Evolutionary conservation across 2,329 filamentous ascomycete species (phyloP).

Genomic region (Penicillium sp.): DNA sequence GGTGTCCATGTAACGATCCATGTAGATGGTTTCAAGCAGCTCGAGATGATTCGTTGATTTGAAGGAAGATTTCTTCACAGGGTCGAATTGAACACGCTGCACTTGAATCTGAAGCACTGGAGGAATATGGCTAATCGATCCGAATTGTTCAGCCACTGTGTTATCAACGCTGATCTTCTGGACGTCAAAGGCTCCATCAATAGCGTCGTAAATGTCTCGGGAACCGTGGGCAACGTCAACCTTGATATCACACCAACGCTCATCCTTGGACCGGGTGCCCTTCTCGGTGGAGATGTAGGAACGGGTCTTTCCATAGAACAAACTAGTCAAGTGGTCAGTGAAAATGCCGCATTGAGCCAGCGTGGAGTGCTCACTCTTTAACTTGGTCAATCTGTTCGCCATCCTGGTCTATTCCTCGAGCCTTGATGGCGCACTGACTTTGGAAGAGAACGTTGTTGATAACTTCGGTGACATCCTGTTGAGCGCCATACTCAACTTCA

Average conservation of each 20-base stretch:
- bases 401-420: constrained; percentile 64
- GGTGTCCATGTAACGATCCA: constrained; percentile 81
- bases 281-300: constrained; percentile 50
- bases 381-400: constrained; percentile 81
- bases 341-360: constrained; percentile 9
- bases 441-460: constrained; percentile 91
- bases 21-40: constrained; percentile 78
- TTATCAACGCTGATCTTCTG: constrained; percentile 71
- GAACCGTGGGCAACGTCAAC: constrained; percentile 61
- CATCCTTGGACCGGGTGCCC: constrained; percentile 53
- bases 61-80: constrained; percentile 57
- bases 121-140: constrained; percentile 73
- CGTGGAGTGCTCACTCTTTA: constrained; percentile 55
- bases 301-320: constrained; percentile 54
- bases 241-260: constrained; percentile 64
- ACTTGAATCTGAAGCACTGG: constrained; percentile 89
- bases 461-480: constrained; percentile 96
- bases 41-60: constrained; percentile 79
- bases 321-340: constrained; percentile 32
- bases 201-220: constrained; percentile 75
- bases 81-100: constrained; percentile 75
- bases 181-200: constrained; percentile 82
- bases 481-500: constrained; percentile 63
- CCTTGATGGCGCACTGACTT: constrained; percentile 82
- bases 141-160: constrained; percentile 63